Evolutionary conservation across 2,329 filamentous ascomycete genomes (phyloP).

Genomic region (Diplodia sapinea): DNA sequence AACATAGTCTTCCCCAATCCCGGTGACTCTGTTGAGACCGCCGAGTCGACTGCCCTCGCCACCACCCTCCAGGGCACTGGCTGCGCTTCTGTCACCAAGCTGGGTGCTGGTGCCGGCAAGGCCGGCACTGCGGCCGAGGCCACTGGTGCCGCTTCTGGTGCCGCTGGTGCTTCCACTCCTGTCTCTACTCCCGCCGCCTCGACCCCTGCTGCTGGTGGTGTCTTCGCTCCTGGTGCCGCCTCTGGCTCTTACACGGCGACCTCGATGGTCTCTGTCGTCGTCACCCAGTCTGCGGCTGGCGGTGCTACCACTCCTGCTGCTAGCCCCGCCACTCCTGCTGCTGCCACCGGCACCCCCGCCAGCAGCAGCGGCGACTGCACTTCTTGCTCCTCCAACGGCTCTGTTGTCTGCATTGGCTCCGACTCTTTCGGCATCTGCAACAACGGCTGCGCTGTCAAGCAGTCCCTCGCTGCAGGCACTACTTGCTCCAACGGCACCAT

Average conservation of each 20-base stretch:
- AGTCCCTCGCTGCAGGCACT: slow-evolving; percentile 51
- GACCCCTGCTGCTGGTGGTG: too few species aligned
- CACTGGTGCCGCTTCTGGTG: too few species aligned
- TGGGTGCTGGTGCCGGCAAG: too few species aligned
- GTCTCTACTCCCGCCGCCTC: too few species aligned
- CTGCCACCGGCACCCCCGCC: slow-evolving; percentile 32
- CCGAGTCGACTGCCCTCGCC: too few species aligned
- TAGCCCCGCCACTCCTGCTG: slow-evolving; percentile 32
- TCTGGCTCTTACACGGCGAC: slow-evolving; percentile 30
- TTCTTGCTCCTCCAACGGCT: slow-evolving; percentile 50
- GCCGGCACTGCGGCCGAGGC: too few species aligned
- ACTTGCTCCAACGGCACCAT: slow-evolving; percentile 48
- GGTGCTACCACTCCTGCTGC: slow-evolving; percentile 31
- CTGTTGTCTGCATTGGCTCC: slow-evolving; percentile 52
- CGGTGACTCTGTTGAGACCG: too few species aligned
- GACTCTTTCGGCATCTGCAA: slow-evolving; percentile 54
- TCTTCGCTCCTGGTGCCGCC: slow-evolving; percentile 33
- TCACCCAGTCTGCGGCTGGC: slow-evolving; percentile 7
- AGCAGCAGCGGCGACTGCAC: slow-evolving; percentile 33
- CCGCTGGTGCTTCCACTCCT: too few species aligned
- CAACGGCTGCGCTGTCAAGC: slow-evolving; percentile 49
- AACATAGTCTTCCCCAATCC: too few species aligned
- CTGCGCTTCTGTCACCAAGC: too few species aligned
- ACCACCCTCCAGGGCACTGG: too few species aligned
- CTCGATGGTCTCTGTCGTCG: slow-evolving; percentile 33